These are phyloP conservation scores for Apiospora malaysiana DNA, from an alignment of 2,329 filamentous ascomycete species.

Conservation along the genomic window DNA sequence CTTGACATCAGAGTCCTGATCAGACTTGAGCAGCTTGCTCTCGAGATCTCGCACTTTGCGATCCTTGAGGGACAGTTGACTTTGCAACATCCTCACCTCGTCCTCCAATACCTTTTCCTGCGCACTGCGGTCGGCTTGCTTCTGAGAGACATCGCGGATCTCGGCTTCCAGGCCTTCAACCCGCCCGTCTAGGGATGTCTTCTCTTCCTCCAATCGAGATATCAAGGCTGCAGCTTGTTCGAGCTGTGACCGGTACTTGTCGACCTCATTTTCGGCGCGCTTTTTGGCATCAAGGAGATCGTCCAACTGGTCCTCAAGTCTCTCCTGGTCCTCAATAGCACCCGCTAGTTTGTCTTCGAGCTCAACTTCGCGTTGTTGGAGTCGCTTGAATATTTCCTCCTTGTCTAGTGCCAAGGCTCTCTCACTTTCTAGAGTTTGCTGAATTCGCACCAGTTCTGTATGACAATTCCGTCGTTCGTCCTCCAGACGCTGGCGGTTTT, in stretches of 20 bases:
- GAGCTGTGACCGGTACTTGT: constrained; percentile 78
- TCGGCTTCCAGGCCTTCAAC: constrained; percentile 73
- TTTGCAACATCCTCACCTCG: constrained; percentile 90
- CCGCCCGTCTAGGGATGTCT: constrained; percentile 72
- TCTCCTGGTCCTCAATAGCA: constrained; percentile 92
- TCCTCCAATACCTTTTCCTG: constrained; percentile 79
- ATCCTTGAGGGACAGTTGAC: constrained; percentile 86
- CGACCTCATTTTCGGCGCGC: constrained; percentile 82
- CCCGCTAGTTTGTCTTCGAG: constrained; percentile 91
- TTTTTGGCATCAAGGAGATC: constrained; percentile 88
- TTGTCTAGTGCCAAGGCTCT: constrained; percentile 95
- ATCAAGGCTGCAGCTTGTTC: constrained; percentile 93
- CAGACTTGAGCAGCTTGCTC: constrained; percentile 78
- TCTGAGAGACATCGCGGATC: constrained; percentile 72
- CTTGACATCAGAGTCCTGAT: constrained; percentile 89
- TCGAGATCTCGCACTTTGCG: constrained; percentile 90
- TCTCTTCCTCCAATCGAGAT: constrained; percentile 83
- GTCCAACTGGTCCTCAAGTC: constrained; percentile 91
- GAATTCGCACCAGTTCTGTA: constrained; percentile 84
- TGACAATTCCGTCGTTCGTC: constrained; percentile 90
- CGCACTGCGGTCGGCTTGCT: constrained; percentile 74
- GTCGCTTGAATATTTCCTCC: constrained; percentile 97
- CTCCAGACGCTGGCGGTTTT: constrained; percentile 80
- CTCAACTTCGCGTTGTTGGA: constrained; percentile 89
- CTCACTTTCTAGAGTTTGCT: constrained; percentile 94